Evolutionary conservation across 177 flowering plant species (phyloP), one percentile per base, ranked within the genome.

Genomic region (Vitis hybrid): DNA sequence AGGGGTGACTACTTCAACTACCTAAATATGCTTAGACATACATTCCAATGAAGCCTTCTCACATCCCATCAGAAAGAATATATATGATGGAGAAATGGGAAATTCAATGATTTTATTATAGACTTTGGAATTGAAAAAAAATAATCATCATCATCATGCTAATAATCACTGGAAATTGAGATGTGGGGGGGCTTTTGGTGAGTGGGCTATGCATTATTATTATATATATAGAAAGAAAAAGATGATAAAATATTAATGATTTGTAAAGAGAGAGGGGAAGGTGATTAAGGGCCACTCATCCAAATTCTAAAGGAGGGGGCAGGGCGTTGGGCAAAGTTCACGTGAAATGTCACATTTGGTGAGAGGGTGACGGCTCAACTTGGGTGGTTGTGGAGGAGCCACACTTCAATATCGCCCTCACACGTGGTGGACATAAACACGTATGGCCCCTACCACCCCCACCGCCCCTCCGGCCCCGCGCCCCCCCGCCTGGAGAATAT

Each of bases 391-490:
- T 45, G 66, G 52, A 10, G 18, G 60, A 51, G 72, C 51, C 21
- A 30, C 70, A 64, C 55, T 11, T 52, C 12, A 6, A 51, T 63
- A 74, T 74, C 80, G 67, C 70, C 56, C 26, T 74, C 76, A 77
- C 78, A 72, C 78, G 80, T 76, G 80, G 30, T 11, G 57, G 67
- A 65, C 72, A 62, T 2, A 18, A 15, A 45, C 71, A 65, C 68
- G 72, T 74, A 73, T 75, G 74, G 50, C 70, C 45, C 45, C 45
- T 39, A 39, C 45, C 45, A 26, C 50, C 60, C 32, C 12, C 45
- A 1, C 45, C 8, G 8, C 6, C 8, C 6, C 7, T 6, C 45
- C 8, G 8, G 45, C 45, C 45, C 45, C 8, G 7, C 8, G 7
- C 45, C 45, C 2, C 4, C 50, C 56, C 13, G 30, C 30, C 30